Evolutionary conservation across 129 eudicot species (phyloP), one percentile per base, ranked within the genome.

Genomic region (Pulicaria dysenterica): DNA sequence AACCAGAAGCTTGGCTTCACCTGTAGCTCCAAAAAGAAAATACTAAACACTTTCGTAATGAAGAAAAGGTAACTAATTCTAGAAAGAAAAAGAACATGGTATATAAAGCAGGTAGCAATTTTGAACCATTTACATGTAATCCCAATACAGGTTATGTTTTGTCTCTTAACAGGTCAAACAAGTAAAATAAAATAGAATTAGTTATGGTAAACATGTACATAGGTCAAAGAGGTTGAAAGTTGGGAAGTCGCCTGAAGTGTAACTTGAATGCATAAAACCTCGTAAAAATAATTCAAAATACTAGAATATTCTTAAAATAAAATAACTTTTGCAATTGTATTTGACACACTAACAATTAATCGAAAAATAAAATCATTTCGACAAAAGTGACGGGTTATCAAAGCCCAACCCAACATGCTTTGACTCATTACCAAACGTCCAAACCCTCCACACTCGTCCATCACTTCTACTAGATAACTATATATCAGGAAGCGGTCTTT

Each of bases 1-100:
- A 66, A 86, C 88, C 83, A 82, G 62, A 68, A 88, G 77, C 74
- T 81, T 86, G 46, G 95, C 83, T 81, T 85, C 96, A 70, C 86
- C 89, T 12, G 67, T 73, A 74, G 82, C 89, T 88, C 88, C 47
- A 85, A 63, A 65, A 45, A 60, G 37, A 70, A 7, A 67, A 36
- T 24, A 24, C 45, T 72, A 36, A 36, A 63, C 17, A 64, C 37
- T 46, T 70, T 17, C 50, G 51, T 50, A 51, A 55, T 43, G 31
- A 71, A 37, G 41, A 34, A 50, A 73, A 62, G 11, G 36, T 46
- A 36, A 62, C 0, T 9, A 58, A 65, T 57, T 7, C 17, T 7
- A 62, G 49, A 13, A 76, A 55, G 2, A 19, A 36, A 1, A 44
- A 72, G 41, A 56, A 16, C 41, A 47, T 50, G 39, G 50, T 7